phyloP scores from a whole-genome alignment of 768 basidiomycete genomes.

The Leucosporidium scottii region DNA sequence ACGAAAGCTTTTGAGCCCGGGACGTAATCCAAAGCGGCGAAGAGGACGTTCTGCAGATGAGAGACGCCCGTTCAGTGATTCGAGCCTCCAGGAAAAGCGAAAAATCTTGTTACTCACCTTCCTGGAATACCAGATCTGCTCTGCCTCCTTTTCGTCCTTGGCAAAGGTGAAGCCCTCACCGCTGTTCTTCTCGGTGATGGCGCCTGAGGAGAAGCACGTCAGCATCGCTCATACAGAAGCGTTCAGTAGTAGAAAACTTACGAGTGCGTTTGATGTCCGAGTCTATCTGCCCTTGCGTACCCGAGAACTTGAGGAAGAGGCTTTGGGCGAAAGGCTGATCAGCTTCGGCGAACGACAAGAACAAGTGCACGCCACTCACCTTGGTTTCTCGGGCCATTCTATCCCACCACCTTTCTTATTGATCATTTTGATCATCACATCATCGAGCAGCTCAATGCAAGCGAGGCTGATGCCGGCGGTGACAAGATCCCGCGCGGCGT shows the following conservation, averaged over 20 bases:
- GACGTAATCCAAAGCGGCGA: constrained; percentile 23
- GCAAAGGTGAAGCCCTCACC: constrained; percentile 69
- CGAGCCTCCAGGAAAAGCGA: no score
- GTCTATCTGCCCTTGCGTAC: constrained; percentile 57
- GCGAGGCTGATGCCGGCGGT: constrained; percentile 65
- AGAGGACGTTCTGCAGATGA: no score
- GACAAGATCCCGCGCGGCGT: constrained; percentile 76
- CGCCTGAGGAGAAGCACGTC: background rate
- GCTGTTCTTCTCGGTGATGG: constrained; percentile 48
- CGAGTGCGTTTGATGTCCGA: constrained; percentile 44
- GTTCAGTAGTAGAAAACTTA: no score
- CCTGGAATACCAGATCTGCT: constrained; percentile 62
- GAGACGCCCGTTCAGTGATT: no score
- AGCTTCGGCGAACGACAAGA: no score
- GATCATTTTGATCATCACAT: constrained; percentile 40
- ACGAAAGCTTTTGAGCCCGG: constrained; percentile 53
- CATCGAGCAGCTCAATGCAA: constrained; percentile 82
- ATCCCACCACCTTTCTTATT: constrained; percentile 7
- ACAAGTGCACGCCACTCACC: constrained; percentile 35
- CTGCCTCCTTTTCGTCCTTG: constrained; percentile 72
- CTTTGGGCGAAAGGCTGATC: background rate
- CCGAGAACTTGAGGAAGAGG: constrained; percentile 90
- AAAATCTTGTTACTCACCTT: constrained; percentile 12
- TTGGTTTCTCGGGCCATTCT: constrained; percentile 39
- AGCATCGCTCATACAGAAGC: no score